Evolutionary conservation across 352 stramenopile genomes (phyloP), one percentile per base, ranked within the genome.

Genomic region (Globisporangium spiculum): DNA sequence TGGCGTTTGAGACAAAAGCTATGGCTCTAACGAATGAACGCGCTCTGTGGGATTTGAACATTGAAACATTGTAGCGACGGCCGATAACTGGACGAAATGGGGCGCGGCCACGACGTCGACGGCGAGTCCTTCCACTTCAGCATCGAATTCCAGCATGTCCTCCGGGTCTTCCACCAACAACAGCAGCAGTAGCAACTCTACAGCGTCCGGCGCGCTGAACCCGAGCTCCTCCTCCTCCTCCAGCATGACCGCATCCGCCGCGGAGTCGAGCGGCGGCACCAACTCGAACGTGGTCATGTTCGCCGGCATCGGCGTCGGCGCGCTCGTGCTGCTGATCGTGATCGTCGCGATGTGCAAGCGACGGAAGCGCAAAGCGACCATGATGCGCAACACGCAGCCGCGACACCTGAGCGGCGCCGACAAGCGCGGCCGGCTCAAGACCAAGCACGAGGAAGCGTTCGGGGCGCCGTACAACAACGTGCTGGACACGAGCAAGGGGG

Each of bases 241-340:
- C 10, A 59, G 9, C 12, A 38, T 50, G 41, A 50, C 41, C 41
- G 41, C 53, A 24, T 67, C 18, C n/a, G 1, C 59, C 1, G 44
- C 32, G 14, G 24, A 14, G 7, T 63, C 59, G 2, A 63, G 38
- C 22, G 48, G 27, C 53, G 24, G 36, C 54, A 27, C 36, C 18
- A 75, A 32, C 44, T 73, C 67, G 4, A 52, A 75, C 22, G 50
- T 82, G 38, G 67, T 84, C 69, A 83, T 79, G 56, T 87, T 85
- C 64, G 79, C 68, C 38, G 80, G 76, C 34, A 90, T 90, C 54
- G 80, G 78, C 12, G 74, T 84, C 20, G 84, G 80, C 30, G 81
- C 68, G 18, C 59, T 88, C n/a, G 54, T 90, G 4, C 68, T 89
- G 10, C 22, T 90, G 12, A 63, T 88, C 32, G 67, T 90, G 32